Base-by-base conservation (phyloP, 352 stramenopile species). In the Discostella stelligera region DNA sequence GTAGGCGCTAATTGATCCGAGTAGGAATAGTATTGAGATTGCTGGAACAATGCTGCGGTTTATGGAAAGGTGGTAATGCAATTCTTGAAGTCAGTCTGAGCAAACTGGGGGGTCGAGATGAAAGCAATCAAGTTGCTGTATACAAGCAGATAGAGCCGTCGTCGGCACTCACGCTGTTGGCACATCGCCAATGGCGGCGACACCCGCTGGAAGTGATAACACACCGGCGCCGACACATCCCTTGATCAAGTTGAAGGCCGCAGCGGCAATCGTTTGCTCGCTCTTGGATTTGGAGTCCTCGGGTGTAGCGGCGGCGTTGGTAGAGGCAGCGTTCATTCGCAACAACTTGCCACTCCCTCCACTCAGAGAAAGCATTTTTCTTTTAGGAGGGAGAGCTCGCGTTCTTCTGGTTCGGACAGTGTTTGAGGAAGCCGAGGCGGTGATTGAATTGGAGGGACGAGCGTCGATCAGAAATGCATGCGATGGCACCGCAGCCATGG, bases 241-340 rank as follows among this genome's bases (percentile, higher is more conserved):
- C 66, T 95, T 95, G 46, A 93, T 86, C 23, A 95, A 64, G 71
- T 93, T 94, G 48, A 94, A 89, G n/a, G 84, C 86, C 11, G 87
- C 66, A 9, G 63, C 66, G 16, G 67, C 39, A 18, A 86, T 74
- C 16, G 60, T 54, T 21, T 53, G 32, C 53, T 55, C 44, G 27
- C 14, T 52, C 23, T 32, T 25, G 52, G 46, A 37, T 25, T 3
- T 30, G 21, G 5, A 20, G 49, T 59, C 48, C 49, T 48, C 63
- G 11, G 66, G 30, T 46, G 37, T 50, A 21, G 32, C 16, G 8
- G 16, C 16, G 18, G 58, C 14, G 7, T 3, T 16, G 58, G 56
- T 11, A 11, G 56, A 6, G 32, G 56, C 5, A n/a, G 58, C 39
- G 25, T 66, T 52, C 58, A 50, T 50, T 2, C 27, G 56, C 56